A percentile compares a stretch with the other conserved stretches of the same genome.
Evolutionary conservation across 2,329 filamentous ascomycete species (phyloP).

Genomic region (Trichoderma sp.): DNA sequence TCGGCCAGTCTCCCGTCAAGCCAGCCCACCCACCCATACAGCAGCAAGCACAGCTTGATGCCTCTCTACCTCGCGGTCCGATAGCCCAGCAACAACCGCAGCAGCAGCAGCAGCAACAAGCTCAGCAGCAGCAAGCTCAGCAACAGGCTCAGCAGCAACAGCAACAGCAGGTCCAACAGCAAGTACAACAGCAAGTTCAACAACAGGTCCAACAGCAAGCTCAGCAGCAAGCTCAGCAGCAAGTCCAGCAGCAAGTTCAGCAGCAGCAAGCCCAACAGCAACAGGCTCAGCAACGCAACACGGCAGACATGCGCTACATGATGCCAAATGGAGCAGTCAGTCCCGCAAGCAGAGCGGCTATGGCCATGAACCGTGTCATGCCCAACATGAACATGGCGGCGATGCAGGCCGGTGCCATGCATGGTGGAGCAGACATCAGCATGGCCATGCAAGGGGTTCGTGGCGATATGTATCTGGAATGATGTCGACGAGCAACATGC

Average conservation of each 20-base stretch:
- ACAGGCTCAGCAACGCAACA: constrained; percentile 30
- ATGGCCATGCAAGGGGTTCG: constrained; percentile 51
- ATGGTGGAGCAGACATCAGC: constrained; percentile 48
- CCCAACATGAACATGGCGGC: constrained; percentile 49
- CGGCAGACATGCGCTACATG: constrained; percentile 46
- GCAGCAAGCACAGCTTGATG: constrained; percentile 48
- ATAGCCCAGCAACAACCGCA: constrained; percentile 39
- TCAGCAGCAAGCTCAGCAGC: constrained; percentile 33
- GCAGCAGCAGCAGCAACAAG: background rate
- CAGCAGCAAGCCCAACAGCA: constrained; percentile 30
- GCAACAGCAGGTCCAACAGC: constrained; percentile 34
- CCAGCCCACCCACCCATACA: constrained; percentile 43
- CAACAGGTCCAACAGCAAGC: constrained; percentile 34
- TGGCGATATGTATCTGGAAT: constrained; percentile 57
- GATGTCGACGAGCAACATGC: constrained; percentile 29
- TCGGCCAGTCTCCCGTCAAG: constrained; percentile 46
- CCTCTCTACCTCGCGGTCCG: constrained; percentile 46
- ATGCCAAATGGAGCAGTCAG: constrained; percentile 47
- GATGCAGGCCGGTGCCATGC: constrained; percentile 46
- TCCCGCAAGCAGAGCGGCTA: constrained; percentile 42
- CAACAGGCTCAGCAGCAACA: constrained; percentile 33
- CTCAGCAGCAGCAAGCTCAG: constrained; percentile 28
- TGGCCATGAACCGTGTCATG: constrained; percentile 50
- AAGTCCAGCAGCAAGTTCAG: constrained; percentile 35
- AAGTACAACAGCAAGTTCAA: constrained; percentile 29